These are phyloP conservation scores for Cladobotryum protrusum DNA, from an alignment of 2,329 filamentous ascomycete genomes.

Conservation along the genomic window DNA sequence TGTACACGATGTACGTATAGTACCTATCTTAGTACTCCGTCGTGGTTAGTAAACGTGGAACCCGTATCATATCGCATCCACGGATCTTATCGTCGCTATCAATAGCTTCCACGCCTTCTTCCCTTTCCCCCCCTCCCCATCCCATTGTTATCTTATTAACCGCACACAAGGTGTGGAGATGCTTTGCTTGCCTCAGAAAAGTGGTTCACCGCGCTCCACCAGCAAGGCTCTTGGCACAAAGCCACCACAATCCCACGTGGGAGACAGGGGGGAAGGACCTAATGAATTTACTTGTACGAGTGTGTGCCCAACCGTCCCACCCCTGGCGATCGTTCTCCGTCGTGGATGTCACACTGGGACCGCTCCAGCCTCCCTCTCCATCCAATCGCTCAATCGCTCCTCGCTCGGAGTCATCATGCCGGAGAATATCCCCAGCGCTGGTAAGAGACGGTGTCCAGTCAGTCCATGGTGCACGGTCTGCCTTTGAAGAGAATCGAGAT, in stretches of 20 bases:
- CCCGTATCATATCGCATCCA: too few relatives aligned
- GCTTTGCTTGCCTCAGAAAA: not conserved
- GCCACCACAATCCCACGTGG: slow-evolving; percentile 11
- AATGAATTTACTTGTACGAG: too few relatives aligned
- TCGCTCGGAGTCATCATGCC: too few relatives aligned
- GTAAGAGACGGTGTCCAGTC: too few relatives aligned
- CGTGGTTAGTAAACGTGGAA: too few relatives aligned
- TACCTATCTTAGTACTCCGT: too few relatives aligned
- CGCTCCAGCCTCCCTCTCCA: slow-evolving; percentile 1
- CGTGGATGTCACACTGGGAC: slow-evolving; percentile 8
- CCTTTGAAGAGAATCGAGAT: too few relatives aligned
- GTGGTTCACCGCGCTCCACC: slow-evolving; percentile 4
- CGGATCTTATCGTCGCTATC: too few relatives aligned
- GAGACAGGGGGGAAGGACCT: slow-evolving; percentile 3
- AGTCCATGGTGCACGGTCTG: too few relatives aligned
- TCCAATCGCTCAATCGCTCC: not conserved
- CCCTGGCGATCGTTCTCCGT: slow-evolving; percentile 11
- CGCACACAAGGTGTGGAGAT: not conserved
- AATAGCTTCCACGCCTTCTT: not conserved
- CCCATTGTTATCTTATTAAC: not conserved
- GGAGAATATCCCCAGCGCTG: too few relatives aligned
- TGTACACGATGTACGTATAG: too few relatives aligned
- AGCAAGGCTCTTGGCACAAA: slow-evolving; percentile 5
- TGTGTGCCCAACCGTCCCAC: not conserved
- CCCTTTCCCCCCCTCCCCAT: not conserved